These are phyloP conservation scores for Saccharomyces paradoxus DNA, from an alignment of 805 yeast genomes.

Conservation along the genomic window DNA sequence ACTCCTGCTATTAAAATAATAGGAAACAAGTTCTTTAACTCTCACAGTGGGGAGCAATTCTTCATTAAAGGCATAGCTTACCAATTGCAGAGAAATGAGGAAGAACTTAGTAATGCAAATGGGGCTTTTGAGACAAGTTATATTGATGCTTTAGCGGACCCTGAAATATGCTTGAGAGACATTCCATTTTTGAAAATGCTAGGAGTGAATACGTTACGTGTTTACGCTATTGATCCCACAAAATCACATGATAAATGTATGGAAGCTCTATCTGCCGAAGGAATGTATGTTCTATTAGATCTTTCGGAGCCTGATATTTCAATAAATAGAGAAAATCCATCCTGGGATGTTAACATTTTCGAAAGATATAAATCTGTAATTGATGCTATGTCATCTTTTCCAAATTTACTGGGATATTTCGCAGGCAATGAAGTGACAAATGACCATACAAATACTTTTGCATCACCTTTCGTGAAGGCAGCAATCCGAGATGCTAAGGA, in stretches of 20 bases:
- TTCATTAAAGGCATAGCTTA: constrained; percentile 84
- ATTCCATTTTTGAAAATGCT: constrained; percentile 64
- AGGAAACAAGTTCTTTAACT: constrained; percentile 72
- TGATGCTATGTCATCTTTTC: constrained; percentile 67
- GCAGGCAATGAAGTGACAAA: constrained; percentile 97
- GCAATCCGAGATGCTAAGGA: constrained; percentile 83
- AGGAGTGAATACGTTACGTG: constrained; percentile 72
- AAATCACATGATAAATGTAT: constrained; percentile 71
- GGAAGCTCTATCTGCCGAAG: constrained; percentile 67
- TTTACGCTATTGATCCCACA: constrained; percentile 73
- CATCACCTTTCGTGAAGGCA: constrained; percentile 93
- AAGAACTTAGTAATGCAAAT: constrained; percentile 29
- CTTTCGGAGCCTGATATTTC: constrained; percentile 78
- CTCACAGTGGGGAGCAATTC: constrained; percentile 70
- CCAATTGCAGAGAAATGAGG: constrained; percentile 48
- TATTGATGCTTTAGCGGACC: constrained; percentile 74
- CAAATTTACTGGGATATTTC: constrained; percentile 84
- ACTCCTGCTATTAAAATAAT: constrained; percentile 44
- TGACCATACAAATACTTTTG: constrained; percentile 70
- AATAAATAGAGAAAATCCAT: constrained; percentile 67
- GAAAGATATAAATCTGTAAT: constrained; percentile 75
- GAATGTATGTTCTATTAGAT: constrained; percentile 87
- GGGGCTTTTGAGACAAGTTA: constrained; percentile 23
- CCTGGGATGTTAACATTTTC: constrained; percentile 66
- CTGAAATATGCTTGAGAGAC: constrained; percentile 66